Conservation (phyloP, 352 stramenopile genomes). For the Phytophthora brassicae region DNA sequence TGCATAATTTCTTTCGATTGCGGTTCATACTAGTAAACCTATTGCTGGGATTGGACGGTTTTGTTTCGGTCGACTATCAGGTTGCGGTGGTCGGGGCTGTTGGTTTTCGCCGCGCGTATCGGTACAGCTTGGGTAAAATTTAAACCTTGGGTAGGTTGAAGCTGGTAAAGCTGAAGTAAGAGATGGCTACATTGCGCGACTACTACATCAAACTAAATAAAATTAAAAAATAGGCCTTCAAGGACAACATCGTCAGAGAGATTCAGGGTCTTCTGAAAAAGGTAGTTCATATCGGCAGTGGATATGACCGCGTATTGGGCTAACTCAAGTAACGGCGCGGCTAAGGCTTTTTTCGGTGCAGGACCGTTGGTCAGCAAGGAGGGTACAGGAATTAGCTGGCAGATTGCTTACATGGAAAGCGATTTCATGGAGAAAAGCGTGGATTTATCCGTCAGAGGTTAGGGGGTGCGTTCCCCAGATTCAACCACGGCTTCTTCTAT, state of each 20-base stretch:
- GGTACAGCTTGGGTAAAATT: slow-evolving; percentile 8
- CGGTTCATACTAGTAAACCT: no score
- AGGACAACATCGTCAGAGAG: no score
- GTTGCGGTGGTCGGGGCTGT: not conserved
- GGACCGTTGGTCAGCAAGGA: not conserved
- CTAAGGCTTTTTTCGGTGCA: no score
- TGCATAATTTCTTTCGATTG: slow-evolving; percentile 1
- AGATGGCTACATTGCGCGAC: slow-evolving; percentile 12
- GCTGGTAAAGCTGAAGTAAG: slow-evolving; percentile 24
- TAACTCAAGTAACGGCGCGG: no score
- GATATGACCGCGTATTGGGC: not conserved
- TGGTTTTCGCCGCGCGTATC: not conserved
- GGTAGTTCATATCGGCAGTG: no score
- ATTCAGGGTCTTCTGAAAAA: no score
- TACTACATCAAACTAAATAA: slow-evolving; percentile 13
- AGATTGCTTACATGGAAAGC: not conserved
- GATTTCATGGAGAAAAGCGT: slow-evolving; percentile 3
- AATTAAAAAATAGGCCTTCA: no score
- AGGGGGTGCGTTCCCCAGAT: not conserved
- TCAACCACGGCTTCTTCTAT: not conserved
- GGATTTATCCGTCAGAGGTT: slow-evolving; percentile 5
- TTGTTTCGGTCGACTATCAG: no score
- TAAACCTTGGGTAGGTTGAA: slow-evolving; percentile 12
- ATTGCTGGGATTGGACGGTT: no score
- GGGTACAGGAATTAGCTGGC: slow-evolving; percentile 1